These are phyloP conservation scores for Blastobotrys petasosporus DNA, from an alignment of 1,139 yeast species.

Conservation along the genomic window DNA sequence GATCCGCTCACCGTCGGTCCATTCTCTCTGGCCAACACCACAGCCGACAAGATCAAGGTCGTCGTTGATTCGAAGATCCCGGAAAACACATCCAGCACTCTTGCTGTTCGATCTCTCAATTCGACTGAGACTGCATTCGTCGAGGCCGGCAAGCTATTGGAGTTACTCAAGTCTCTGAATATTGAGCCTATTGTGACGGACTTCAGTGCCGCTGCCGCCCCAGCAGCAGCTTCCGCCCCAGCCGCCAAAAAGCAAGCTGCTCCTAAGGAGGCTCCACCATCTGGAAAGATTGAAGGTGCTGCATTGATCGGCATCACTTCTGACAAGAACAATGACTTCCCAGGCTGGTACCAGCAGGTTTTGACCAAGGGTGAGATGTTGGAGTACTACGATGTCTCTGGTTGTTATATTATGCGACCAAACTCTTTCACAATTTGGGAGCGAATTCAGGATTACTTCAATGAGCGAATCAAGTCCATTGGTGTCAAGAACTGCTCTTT, in stretches of 20 bases:
- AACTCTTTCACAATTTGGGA: constrained; percentile 96
- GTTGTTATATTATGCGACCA: constrained; percentile 97
- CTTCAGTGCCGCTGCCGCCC: constrained; percentile 46
- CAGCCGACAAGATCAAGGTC: constrained; percentile 48
- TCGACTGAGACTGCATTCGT: constrained; percentile 50
- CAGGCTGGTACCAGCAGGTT: constrained; percentile 96
- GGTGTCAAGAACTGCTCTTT: constrained; percentile 95
- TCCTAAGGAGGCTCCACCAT: constrained; percentile 15
- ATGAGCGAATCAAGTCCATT: constrained; percentile 67
- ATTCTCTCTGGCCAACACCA: constrained; percentile 13
- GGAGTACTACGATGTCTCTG: constrained; percentile 97
- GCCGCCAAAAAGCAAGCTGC: constrained; percentile 27
- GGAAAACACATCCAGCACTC: constrained; percentile 7
- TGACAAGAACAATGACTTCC: constrained; percentile 84
- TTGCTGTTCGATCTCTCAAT: constrained; percentile 55
- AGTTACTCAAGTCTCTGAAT: constrained; percentile 51
- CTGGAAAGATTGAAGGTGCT: constrained; percentile 67
- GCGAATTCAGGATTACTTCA: constrained; percentile 82
- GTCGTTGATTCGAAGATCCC: constrained; percentile 56
- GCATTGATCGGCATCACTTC: constrained; percentile 94
- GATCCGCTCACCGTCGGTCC: constrained; percentile 11
- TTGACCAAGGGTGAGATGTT: constrained; percentile 92
- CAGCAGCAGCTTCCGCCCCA: constrained; percentile 33
- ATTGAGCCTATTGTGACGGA: constrained; percentile 62
- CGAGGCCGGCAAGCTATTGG: constrained; percentile 46